These are phyloP conservation scores for Phoenix dactylifera DNA, from an alignment of 176 grass and related monocot genomes.

Conservation along the genomic window DNA sequence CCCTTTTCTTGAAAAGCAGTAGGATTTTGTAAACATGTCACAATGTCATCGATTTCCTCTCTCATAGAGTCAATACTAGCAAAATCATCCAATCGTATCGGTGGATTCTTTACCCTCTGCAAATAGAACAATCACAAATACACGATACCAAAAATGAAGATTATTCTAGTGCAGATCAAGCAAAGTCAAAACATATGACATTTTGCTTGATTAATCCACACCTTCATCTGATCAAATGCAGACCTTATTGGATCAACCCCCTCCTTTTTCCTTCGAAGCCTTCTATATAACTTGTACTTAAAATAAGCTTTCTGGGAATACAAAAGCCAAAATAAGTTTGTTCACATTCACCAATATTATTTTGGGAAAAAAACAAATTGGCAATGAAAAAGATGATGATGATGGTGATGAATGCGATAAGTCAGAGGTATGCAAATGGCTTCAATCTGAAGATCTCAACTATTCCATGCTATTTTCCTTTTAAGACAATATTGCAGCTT, in stretches of 20 bases:
- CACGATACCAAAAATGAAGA: neutral
- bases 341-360: too few species aligned
- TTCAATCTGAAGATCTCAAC: too few species aligned
- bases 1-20: conserved; percentile 32
- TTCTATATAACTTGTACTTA: conserved; percentile 16
- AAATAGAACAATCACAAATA: conserved; percentile 3
- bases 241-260: conserved; percentile 26
- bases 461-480: too few species aligned
- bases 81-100: conserved; percentile 28
- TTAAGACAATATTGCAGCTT: too few species aligned
- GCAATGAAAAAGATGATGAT: too few species aligned
- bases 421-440: too few species aligned
- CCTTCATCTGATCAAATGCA: conserved; percentile 32
- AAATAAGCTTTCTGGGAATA: conserved; percentile 17
- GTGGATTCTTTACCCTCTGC: conserved; percentile 33
- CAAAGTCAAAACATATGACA: neutral
- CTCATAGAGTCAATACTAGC: conserved; percentile 33
- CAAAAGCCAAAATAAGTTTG: neutral
- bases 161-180: neutral
- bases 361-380: neutral
- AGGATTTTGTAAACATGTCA: conserved; percentile 27
- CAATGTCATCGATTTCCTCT: conserved; percentile 36
- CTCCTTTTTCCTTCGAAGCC: conserved; percentile 16
- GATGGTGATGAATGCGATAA: too few species aligned
- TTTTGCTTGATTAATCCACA: conserved; percentile 1